Conservation (phyloP, 106 monocot species). For the Acorus calamus region DNA sequence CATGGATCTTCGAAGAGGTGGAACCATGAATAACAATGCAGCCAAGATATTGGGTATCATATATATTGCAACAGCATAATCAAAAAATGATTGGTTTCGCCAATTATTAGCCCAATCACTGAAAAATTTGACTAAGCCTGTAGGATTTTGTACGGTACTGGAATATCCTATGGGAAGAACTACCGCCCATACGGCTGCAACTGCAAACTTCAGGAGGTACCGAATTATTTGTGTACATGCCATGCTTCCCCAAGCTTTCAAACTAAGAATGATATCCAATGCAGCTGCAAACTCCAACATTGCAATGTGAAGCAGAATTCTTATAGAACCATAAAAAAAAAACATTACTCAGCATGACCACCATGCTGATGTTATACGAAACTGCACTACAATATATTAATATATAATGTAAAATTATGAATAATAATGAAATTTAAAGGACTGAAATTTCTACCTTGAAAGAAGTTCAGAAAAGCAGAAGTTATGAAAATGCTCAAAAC, state of each 20-base stretch:
- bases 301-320: background rate
- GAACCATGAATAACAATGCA: conserved; percentile 76
- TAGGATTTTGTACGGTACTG: conserved; percentile 75
- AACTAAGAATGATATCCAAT: conserved; percentile 85
- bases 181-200: conserved; percentile 80
- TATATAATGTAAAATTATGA: background rate
- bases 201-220: conserved; percentile 70
- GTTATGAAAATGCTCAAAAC: conserved; percentile 90
- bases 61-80: conserved; percentile 74
- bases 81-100: conserved; percentile 61
- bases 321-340: background rate
- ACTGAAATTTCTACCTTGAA: conserved; percentile 44
- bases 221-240: conserved; percentile 64
- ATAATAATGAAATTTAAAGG: background rate
- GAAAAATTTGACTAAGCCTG: conserved; percentile 73
- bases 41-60: conserved; percentile 87
- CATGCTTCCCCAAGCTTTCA: conserved; percentile 96
- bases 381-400: background rate
- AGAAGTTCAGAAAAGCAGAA: conserved; percentile 83
- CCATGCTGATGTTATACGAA: background rate
- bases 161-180: conserved; percentile 76
- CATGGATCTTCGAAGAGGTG: conserved; percentile 46
- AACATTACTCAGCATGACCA: background rate
- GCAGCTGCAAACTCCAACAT: conserved; percentile 40
- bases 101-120: conserved; percentile 71